phyloP scores from a whole-genome alignment of 352 stramenopile species.

The Phytophthora melonis region DNA sequence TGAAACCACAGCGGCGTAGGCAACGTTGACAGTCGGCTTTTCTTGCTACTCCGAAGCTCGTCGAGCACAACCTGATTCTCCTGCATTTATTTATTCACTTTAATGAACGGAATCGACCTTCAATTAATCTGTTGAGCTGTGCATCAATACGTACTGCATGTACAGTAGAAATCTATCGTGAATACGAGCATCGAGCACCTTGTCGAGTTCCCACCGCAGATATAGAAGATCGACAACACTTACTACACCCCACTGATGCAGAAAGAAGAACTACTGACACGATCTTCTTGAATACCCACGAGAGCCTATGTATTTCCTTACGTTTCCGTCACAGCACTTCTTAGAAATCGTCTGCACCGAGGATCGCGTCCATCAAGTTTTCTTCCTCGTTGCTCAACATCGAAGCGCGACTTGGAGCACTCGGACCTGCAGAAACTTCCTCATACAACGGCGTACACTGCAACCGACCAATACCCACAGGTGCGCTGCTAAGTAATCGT shows the following conservation, averaged over 20 bases:
- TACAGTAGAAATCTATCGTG: no score
- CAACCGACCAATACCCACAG: slow-evolving; percentile 72
- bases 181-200: background rate
- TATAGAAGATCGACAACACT: no score
- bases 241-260: no score
- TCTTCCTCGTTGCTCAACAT: slow-evolving; percentile 85
- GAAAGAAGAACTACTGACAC: no score
- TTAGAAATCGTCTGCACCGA: slow-evolving; percentile 52
- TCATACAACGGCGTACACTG: slow-evolving; percentile 56
- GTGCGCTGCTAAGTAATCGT: slow-evolving; percentile 71
- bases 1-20: background rate
- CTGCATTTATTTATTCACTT: background rate
- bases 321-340: slow-evolving; percentile 4
- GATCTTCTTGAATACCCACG: background rate
- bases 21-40: background rate
- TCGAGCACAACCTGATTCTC: no score
- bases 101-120: background rate
- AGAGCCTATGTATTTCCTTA: background rate
- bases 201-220: no score
- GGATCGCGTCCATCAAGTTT: slow-evolving; percentile 85
- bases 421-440: slow-evolving; percentile 9
- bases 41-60: background rate
- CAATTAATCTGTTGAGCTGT: no score
- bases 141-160: no score
- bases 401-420: slow-evolving; percentile 32